Base-by-base conservation (phyloP, 371 early-diverging fungal genomes). In the Mucor lusitanicus region DNA sequence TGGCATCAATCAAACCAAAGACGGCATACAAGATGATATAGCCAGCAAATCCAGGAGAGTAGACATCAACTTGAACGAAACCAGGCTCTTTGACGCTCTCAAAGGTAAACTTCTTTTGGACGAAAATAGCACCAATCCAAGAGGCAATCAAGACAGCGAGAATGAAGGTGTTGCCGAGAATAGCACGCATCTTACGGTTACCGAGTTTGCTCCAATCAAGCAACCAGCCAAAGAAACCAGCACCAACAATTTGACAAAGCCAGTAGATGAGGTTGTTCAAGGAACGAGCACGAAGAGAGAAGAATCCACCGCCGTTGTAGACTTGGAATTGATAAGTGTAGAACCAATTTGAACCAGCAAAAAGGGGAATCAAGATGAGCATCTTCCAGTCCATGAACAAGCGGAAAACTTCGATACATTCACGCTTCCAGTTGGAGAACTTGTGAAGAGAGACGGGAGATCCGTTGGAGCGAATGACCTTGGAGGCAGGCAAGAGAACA, bases 231-330 rank as follows among this genome's bases (percentile, higher is more conserved):
- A 88, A 86, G 32, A 68, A 21, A 57, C 80, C 80, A 54, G 90
- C 85, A 27, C 88, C 89, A 37, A 89, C 27, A 65, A 92, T 92
- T 74, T 92, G 92, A 65, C 84, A 81, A 46, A 79, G 71, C 92
- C 92, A 92, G 79, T 92, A 92, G 30, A 87, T 70, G 42, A 86
- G 68, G 53, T 89, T 88, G 76, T 92, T 92, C 64, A 92, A 85
- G 13, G 77, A 75, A 40, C 91, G 84, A 35, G 90, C 83, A 44
- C 89, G 88, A 48, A 82, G 61, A 21, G 75, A 75, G 74, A 91
- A 91, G 76, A 74, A 82, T 54, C 74, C 72, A 64, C 75, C 77
- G 32, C 77, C 80, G 37, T 80, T 80, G 55, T 77, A 77, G 46
- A 71, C 74, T 35, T 77, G 68, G 65, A 76, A 79, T 62, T 91